Evolutionary conservation across 192 early-diverging fungal genomes (phyloP), one percentile per base, ranked within the genome.

Genomic region (Backusella macrospora): DNA sequence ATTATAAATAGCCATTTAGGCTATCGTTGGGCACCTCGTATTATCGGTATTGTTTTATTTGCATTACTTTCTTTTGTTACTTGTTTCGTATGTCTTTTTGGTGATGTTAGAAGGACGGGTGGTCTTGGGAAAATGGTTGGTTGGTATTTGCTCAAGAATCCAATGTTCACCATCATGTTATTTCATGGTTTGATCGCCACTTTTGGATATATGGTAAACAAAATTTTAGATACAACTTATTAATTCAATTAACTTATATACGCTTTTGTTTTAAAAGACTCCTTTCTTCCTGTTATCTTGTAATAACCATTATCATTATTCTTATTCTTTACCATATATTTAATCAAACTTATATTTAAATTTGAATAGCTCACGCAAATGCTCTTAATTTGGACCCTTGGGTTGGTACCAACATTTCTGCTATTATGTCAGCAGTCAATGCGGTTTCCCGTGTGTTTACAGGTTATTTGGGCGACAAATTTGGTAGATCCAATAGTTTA

Each of bases 11-110:
- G 38, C 1, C 52, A 34, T 34, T 8, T 91, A 21, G 95, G 90
- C 2, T 73, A 80, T 12, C 64, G 72, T 14, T 93, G 91, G 90
- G 83, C 91, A 3, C 82, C 95, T 26, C 88, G 93, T 18, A 83
- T 82, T 23, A 75, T 73, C 9, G 84, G 84, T 4, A 84, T 92
- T 34, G 83, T 89, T 62, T 90, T 84, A 1, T 74, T 90, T 42
- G 75, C 90, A 8, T 75, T 78, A 34, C 66, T 84, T 68, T 42
- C 72, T 0, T 63, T 81, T 14, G 67, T 79, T 8, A 80, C 79
- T 66, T 38, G 68, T 8, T 76, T 82, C 15, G 81, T 84, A 48
- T 76, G 78, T 0, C 83, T 80, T 0, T 65, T 76, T 6, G 75
- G 75, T 40, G 26, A 49, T 37, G 65, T 52, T 9, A 49, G 26